Evolutionary conservation across 257 asterid genomes (phyloP), one percentile per base, ranked within the genome.

Genomic region (Nicotiana undulata): DNA sequence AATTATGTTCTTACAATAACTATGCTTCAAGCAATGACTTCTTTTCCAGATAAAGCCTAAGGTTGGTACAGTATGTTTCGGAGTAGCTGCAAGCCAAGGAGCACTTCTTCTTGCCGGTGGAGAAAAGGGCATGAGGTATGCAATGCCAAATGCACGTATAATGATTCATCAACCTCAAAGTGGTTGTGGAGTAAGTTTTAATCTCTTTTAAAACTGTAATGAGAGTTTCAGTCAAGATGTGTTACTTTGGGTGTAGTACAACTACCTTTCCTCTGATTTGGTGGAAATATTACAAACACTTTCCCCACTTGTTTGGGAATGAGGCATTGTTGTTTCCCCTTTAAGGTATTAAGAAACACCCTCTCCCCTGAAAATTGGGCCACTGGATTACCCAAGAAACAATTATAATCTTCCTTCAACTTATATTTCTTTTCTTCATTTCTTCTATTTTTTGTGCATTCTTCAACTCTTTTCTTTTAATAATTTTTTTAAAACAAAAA

Each of bases 61-160:
- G 92, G 97, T 96, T 77, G 98, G 99, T 68, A 96, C 99, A 4
- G 95, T 96, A 66, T 94, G 99, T 86, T 91, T 94, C 85, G 99
- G 99, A 81, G 90, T 87, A 74, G 97, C 94, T 86, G 99, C 98
- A 75, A 94, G 98, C 91, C 94, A 94, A 81, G 98, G 92, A 60
- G 93, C 95, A 29, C 97, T 96, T 81, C 97, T 96, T 81, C 99
- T 96, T 88, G 99, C 99, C 67, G 98, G 98, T 72, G 99, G 99
- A 80, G 90, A 92, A 85, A 94, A 91, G 89, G 98, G 98, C 68
- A 96, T 96, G 99, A 96, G 99, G 51, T 96, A 94, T 83, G 83
- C 99, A 82, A 96, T 96, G 98, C 99, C 99, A 77, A 96, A 96
- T 86, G 82, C 99, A 37, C 98, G 99, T 16, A 91, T 96, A 85